Evolutionary conservation across 2,329 filamentous ascomycete species (phyloP).

Genomic region (Didymellaceae sp.): DNA sequence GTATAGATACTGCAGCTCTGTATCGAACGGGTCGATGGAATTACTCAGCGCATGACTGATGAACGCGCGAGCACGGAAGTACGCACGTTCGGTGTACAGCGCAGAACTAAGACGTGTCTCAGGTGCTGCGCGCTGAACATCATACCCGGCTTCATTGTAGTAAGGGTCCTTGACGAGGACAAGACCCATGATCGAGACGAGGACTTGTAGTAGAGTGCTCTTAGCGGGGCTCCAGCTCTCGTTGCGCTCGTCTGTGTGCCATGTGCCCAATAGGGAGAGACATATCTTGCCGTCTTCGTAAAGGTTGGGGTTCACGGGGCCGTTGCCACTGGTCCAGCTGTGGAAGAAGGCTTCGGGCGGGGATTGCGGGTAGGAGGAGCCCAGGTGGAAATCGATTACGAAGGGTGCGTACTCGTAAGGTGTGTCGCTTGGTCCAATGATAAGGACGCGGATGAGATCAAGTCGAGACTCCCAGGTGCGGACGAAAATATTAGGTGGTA

Average conservation of each 20-base stretch:
- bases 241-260: conserved; percentile 60
- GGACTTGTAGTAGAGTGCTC: conserved; percentile 63
- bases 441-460: conserved; percentile 64
- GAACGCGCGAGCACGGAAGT: conserved; percentile 60
- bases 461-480: conserved; percentile 65
- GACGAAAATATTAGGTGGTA: conserved; percentile 64
- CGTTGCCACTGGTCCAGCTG: conserved; percentile 61
- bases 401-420: conserved; percentile 68
- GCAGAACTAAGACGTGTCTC: conserved; percentile 55
- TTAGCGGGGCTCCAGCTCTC: conserved; percentile 62
- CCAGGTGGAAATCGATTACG: conserved; percentile 64
- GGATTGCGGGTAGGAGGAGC: conserved; percentile 56
- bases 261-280: conserved; percentile 65
- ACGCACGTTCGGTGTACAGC: conserved; percentile 62
- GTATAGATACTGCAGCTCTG: conserved; percentile 63
- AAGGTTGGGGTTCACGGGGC: conserved; percentile 66
- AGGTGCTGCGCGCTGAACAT: conserved; percentile 56
- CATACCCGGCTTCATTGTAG: conserved; percentile 70
- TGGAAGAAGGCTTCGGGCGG: conserved; percentile 66
- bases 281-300: conserved; percentile 70
- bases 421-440: conserved; percentile 65
- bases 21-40: conserved; percentile 54
- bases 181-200: conserved; percentile 64
- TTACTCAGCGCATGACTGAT: conserved; percentile 56
- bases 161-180: conserved; percentile 66